A percentile compares a stretch with the other conserved stretches of the same genome.
phyloP scores from a whole-genome alignment of 2,329 filamentous ascomycete species.

The Aschersonia sp. region DNA sequence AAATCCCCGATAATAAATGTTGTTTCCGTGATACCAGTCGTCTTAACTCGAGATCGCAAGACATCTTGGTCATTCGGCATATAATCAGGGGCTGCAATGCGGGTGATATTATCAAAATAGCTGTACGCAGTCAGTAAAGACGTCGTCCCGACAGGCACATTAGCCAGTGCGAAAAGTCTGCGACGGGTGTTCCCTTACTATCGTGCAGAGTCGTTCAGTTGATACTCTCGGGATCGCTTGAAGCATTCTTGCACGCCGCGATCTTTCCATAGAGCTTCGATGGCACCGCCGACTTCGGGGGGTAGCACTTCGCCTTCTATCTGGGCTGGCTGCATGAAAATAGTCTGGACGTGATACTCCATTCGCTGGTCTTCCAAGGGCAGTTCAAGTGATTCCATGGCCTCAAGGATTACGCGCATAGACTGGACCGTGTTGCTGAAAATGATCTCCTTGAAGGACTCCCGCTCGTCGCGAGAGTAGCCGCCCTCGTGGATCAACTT shows the following conservation, averaged over 20 bases:
- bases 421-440: slow-evolving; percentile 58
- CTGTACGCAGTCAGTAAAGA: slow-evolving; percentile 32
- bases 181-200: slow-evolving; percentile 45
- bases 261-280: slow-evolving; percentile 86
- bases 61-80: slow-evolving; percentile 94
- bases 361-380: slow-evolving; percentile 82
- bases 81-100: slow-evolving; percentile 82
- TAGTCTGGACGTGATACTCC: slow-evolving; percentile 95
- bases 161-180: background rate
- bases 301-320: slow-evolving; percentile 90
- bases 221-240: slow-evolving; percentile 89
- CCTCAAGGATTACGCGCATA: slow-evolving; percentile 55
- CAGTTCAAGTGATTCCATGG: slow-evolving; percentile 57
- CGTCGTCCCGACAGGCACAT: background rate
- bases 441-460: slow-evolving; percentile 58
- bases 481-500: slow-evolving; percentile 99
- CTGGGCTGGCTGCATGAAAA: slow-evolving; percentile 96
- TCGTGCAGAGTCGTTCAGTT: slow-evolving; percentile 90
- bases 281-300: slow-evolving; percentile 86
- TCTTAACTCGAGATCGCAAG: slow-evolving; percentile 74
- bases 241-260: slow-evolving; percentile 88
- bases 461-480: slow-evolving; percentile 78
- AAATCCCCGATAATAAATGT: slow-evolving; percentile 83
- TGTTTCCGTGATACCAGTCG: slow-evolving; percentile 91
- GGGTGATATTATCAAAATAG: slow-evolving; percentile 91